Conservation (phyloP, 306 rosid species). For the Lablab purpureus region DNA sequence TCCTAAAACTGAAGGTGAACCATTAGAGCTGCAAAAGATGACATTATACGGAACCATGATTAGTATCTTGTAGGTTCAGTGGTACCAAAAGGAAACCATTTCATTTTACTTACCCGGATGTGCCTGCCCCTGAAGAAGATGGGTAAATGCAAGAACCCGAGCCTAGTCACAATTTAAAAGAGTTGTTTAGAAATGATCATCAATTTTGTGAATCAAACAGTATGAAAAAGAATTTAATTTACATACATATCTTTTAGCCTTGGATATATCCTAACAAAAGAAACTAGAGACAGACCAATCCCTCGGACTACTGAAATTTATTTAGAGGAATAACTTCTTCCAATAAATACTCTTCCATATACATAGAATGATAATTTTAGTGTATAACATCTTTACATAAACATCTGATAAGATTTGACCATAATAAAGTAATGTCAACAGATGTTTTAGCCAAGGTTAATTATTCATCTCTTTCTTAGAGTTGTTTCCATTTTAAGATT, state of each 20-base stretch:
- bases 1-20: slow-evolving; percentile 62
- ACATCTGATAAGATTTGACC: neutral
- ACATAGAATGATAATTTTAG: neutral
- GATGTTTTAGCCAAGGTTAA: neutral
- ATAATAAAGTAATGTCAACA: neutral
- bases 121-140: slow-evolving; percentile 61
- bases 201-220: slow-evolving; percentile 16
- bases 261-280: neutral
- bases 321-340: neutral
- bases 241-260: neutral
- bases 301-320: neutral
- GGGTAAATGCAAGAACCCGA: slow-evolving; percentile 71
- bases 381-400: neutral
- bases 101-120: slow-evolving; percentile 56
- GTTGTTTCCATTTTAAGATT: neutral
- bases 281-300: neutral
- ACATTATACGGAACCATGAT: slow-evolving; percentile 29
- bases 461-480: neutral
- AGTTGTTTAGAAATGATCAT: slow-evolving; percentile 31
- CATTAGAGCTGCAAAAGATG: slow-evolving; percentile 59
- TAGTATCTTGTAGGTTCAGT: slow-evolving; percentile 41
- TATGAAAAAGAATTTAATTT: neutral
- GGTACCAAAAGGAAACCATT: slow-evolving; percentile 15
- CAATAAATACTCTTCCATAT: neutral
- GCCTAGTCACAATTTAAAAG: slow-evolving; percentile 54